These are phyloP conservation scores for Pseudogymnoascus sp. DNA, from an alignment of 2,329 filamentous ascomycete species.

Conservation along the genomic window DNA sequence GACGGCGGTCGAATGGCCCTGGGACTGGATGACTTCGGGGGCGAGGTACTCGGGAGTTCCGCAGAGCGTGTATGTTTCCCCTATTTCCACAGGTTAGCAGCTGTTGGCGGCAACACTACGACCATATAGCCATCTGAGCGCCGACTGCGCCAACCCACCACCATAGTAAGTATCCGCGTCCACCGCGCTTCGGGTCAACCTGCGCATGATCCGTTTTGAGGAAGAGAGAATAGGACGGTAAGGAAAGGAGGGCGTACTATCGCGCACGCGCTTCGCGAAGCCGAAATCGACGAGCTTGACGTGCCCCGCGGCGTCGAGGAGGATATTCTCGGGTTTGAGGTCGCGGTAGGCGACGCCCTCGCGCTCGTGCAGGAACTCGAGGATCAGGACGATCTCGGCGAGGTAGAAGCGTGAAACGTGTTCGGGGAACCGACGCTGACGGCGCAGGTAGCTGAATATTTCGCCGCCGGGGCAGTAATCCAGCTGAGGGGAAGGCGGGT, in stretches of 20 bases:
- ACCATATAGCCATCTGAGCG: background rate
- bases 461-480: slow-evolving; percentile 80
- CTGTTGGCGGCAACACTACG: background rate
- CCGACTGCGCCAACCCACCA: slow-evolving; percentile 5
- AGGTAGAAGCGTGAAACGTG: slow-evolving; percentile 73
- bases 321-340: slow-evolving; percentile 74
- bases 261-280: slow-evolving; percentile 71
- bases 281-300: slow-evolving; percentile 81
- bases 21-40: slow-evolving; percentile 78
- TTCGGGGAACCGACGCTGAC: slow-evolving; percentile 73
- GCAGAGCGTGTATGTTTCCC: slow-evolving; percentile 76
- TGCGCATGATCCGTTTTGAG: background rate
- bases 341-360: slow-evolving; percentile 76
- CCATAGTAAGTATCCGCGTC: slow-evolving; percentile 4
- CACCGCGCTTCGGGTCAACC: slow-evolving; percentile 5
- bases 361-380: slow-evolving; percentile 73
- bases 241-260: slow-evolving; percentile 33
- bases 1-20: slow-evolving; percentile 67
- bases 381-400: slow-evolving; percentile 73
- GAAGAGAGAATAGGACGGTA: slow-evolving; percentile 7
- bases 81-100: slow-evolving; percentile 25
- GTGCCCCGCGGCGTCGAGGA: slow-evolving; percentile 70
- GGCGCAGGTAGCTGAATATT: slow-evolving; percentile 74
- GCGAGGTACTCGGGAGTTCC: slow-evolving; percentile 80
- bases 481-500: slow-evolving; percentile 34